phyloP scores from a whole-genome alignment of 352 stramenopile genomes.

The Phytophthora rubi region DNA sequence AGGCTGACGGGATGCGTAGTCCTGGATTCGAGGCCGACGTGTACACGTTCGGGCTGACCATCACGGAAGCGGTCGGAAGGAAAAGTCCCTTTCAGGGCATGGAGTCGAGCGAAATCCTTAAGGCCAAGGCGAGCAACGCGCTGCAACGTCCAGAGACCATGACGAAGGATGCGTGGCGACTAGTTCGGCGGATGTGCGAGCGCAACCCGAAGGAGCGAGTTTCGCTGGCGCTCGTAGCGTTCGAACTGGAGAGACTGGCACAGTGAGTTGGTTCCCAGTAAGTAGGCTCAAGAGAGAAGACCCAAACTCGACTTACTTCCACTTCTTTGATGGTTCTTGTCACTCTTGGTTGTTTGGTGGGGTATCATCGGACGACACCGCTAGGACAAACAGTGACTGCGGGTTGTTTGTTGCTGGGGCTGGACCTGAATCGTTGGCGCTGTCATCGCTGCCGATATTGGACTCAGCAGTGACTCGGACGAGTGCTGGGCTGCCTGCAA shows the following conservation, averaged over 20 bases:
- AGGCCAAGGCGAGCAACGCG: conserved; percentile 7
- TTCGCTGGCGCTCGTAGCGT: not conserved
- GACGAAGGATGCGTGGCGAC: conserved; percentile 18
- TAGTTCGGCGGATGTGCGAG: not conserved
- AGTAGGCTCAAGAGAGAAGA: too few relatives aligned
- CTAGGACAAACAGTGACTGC: conserved; percentile 25
- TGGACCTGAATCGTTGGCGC: conserved; percentile 5
- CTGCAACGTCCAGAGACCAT: conserved; percentile 2
- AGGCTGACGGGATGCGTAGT: conserved; percentile 1
- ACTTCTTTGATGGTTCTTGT: not conserved
- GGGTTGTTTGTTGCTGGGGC: conserved; percentile 3
- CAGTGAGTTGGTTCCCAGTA: not conserved
- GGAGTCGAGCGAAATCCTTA: not conserved
- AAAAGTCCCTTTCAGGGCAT: conserved; percentile 13
- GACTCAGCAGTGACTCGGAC: conserved; percentile 36
- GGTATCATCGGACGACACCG: not conserved
- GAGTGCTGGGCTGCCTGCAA: conserved; percentile 35
- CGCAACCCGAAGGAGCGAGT: conserved; percentile 2
- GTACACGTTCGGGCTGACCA: conserved; percentile 44
- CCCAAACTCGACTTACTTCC: not conserved
- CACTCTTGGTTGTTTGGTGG: conserved; percentile 23
- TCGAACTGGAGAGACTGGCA: not conserved
- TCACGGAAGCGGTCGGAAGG: conserved; percentile 33
- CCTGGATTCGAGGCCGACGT: conserved; percentile 38
- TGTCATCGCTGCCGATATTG: conserved; percentile 21